Evolutionary conservation across 495 filamentous ascomycete genomes (phyloP), one percentile per base, ranked within the genome.

Genomic region (Penicillium cinerascens): DNA sequence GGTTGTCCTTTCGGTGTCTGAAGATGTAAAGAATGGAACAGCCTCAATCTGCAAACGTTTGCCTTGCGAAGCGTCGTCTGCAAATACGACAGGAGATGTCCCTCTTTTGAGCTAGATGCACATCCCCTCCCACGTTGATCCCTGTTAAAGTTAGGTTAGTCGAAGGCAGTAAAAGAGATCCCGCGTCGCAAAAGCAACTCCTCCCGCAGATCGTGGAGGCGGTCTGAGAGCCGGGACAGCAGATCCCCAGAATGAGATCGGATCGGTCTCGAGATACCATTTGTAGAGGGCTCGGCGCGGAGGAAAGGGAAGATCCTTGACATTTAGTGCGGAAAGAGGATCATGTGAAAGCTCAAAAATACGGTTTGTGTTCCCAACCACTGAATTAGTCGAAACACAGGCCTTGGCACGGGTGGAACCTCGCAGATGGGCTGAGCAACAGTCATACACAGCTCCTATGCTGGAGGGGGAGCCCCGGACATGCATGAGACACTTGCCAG

Each of bases 151-250:
- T 48, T 48, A 44, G 46, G 25, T 27, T 42, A 49, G 38, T 55
- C 23, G 17, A 44, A 29, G 21, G 39, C 26, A 44, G 35, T 10
- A 39, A 26, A 22, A 39, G 41, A 40, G 52, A 49, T 55, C 35
- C 52, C 44, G 52, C 42, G 41, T 45, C 23, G 39, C 33, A 49
- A n/a, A n/a, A 49, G 46, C 42, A 39, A 49, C 23, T 18, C 38
- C 42, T 33, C 35, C 35, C 47, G 52, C 41, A 55, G 52, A 55
- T 55, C 52, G 41, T 49, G 33, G 40, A 49, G 46, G 44, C 44
- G 21, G 27, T 38, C 44, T 13, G 47, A 26, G 46, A 40, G 37
- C 46, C 21, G 46, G 23, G 46, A 17, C 39, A n/a, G 22, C 25
- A 44, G 46, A 55, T 55, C 52, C 22, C n/a, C 46, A 18, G 18